Conservation (phyloP, 129 eudicot genomes). For the Lactuca saligna region DNA sequence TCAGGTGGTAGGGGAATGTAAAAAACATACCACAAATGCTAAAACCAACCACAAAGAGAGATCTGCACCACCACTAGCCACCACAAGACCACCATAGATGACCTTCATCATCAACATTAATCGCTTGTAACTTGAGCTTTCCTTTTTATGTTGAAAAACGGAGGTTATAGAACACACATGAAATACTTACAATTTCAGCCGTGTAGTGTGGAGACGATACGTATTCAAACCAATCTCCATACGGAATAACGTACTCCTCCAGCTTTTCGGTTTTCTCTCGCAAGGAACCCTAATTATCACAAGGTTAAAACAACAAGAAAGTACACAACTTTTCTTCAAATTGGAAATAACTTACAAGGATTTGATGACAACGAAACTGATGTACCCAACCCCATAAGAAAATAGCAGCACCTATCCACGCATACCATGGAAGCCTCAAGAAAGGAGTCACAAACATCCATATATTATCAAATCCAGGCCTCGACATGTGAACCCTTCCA, state of each 20-base stretch:
- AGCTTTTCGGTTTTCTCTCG: slow-evolving; percentile 47
- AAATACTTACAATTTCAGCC: slow-evolving; percentile 67
- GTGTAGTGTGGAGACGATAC: slow-evolving; percentile 77
- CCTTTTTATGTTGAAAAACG: too few relatives aligned
- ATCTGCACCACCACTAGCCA: slow-evolving; percentile 84
- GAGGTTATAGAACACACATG: too few relatives aligned
- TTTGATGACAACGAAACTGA: slow-evolving; percentile 83
- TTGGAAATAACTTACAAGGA: slow-evolving; percentile 63
- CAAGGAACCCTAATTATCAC: slow-evolving; percentile 61
- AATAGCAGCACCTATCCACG: slow-evolving; percentile 81
- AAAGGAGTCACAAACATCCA: slow-evolving; percentile 64
- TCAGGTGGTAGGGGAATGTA: neutral
- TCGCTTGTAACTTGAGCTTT: too few relatives aligned
- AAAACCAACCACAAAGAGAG: slow-evolving; percentile 78
- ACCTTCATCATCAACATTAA: slow-evolving; percentile 56
- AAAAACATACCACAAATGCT: slow-evolving; percentile 66
- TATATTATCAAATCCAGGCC: slow-evolving; percentile 37
- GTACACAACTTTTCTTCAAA: too few relatives aligned
- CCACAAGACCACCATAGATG: slow-evolving; percentile 78
- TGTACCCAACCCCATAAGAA: slow-evolving; percentile 94
- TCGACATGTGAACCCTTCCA: slow-evolving; percentile 62
- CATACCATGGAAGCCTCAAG: slow-evolving; percentile 61
- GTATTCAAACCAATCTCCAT: slow-evolving; percentile 44
- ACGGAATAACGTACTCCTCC: slow-evolving; percentile 68
- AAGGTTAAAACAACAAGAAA: neutral